Conservation (phyloP, 2,329 filamentous ascomycete species). For the Fusarium torreyae region DNA sequence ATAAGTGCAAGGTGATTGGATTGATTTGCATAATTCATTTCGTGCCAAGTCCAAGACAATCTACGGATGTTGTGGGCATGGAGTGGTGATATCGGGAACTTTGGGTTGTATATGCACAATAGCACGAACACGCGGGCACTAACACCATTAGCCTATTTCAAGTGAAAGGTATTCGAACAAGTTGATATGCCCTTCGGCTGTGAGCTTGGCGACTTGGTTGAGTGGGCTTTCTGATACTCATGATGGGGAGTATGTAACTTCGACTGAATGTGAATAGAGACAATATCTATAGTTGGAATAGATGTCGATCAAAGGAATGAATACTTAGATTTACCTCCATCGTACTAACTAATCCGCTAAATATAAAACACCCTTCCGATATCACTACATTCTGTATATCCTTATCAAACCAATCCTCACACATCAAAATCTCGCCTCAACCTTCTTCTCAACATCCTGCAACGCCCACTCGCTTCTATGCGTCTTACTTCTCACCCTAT, state of each 20-base stretch:
- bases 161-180: too few species aligned
- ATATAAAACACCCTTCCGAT: too few species aligned
- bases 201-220: too few species aligned
- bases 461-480: conserved; percentile 80
- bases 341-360: too few species aligned
- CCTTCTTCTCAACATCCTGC: conserved; percentile 70
- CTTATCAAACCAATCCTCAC: background rate
- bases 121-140: background rate
- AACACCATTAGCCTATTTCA: too few species aligned
- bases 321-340: too few species aligned
- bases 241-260: too few species aligned
- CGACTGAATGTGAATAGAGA: too few species aligned
- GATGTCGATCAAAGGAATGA: too few species aligned
- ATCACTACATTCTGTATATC: too few species aligned
- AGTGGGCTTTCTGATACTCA: too few species aligned
- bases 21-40: background rate
- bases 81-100: background rate
- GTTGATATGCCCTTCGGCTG: background rate
- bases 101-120: background rate
- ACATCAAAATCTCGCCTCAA: conserved; percentile 56
- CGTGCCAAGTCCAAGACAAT: background rate
- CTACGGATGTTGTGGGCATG: background rate
- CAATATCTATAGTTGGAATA: too few species aligned
- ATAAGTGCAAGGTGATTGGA: background rate
- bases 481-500: conserved; percentile 78